These are phyloP conservation scores for Zygotorulaspora florentina DNA, from an alignment of 805 yeast genomes.

Conservation along the genomic window DNA sequence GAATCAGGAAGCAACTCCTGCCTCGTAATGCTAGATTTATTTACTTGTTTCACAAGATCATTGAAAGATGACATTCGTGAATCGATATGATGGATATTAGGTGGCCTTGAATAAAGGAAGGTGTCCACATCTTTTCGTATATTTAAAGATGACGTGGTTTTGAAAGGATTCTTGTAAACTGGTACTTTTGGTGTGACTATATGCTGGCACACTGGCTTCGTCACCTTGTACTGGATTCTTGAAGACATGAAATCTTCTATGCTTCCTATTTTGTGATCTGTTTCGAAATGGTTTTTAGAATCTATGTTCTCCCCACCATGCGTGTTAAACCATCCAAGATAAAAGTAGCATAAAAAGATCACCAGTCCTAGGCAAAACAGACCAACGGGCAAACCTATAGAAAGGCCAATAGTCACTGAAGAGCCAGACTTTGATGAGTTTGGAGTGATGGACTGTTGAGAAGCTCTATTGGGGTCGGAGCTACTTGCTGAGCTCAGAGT, in stretches of 20 bases:
- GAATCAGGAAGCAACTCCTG: neutral
- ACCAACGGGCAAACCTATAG: constrained; percentile 33
- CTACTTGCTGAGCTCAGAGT: constrained; percentile 3
- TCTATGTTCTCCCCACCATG: neutral
- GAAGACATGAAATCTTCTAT: constrained; percentile 15
- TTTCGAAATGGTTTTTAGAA: neutral
- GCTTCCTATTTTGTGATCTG: neutral
- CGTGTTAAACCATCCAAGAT: constrained; percentile 10
- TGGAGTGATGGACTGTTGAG: neutral
- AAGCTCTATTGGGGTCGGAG: neutral
- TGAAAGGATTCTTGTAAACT: neutral
- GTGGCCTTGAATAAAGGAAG: constrained; percentile 26
- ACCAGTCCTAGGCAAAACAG: constrained; percentile 24
- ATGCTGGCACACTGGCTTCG: constrained; percentile 15
- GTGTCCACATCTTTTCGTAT: constrained; percentile 18
- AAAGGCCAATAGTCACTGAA: constrained; percentile 22
- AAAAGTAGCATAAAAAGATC: constrained; percentile 15
- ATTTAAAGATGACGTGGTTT: constrained; percentile 3
- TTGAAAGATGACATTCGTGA: constrained; percentile 19
- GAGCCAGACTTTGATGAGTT: constrained; percentile 11
- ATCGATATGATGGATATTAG: constrained; percentile 23
- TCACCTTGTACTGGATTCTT: constrained; percentile 21
- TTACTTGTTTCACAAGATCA: constrained; percentile 2
- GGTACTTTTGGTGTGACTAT: constrained; percentile 22
- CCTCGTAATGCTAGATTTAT: neutral